These are phyloP conservation scores for Hypericum androsaemum DNA, from an alignment of 345 rosid species.

Conservation along the genomic window DNA sequence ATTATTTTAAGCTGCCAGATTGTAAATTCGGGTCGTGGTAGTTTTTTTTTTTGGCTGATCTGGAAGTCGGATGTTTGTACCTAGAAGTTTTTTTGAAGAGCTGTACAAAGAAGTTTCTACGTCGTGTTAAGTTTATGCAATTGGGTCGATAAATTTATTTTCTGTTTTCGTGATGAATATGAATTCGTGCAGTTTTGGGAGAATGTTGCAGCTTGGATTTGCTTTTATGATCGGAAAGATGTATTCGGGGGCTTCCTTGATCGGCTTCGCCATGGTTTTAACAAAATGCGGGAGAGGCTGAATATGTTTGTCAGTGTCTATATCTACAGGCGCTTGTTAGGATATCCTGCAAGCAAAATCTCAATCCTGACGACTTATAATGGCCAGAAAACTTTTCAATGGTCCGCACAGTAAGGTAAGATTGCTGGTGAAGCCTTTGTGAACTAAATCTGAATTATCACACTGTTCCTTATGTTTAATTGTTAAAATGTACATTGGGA, in stretches of 20 bases:
- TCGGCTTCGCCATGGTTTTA: conserved; percentile 98
- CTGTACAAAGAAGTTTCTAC: too few relatives aligned
- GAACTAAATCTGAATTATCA: neutral
- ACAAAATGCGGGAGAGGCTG: conserved; percentile 98
- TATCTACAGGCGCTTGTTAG: conserved; percentile 88
- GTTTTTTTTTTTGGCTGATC: too few relatives aligned
- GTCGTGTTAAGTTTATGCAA: too few relatives aligned
- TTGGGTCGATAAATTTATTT: neutral
- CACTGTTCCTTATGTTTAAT: neutral
- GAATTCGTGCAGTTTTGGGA: conserved; percentile 73
- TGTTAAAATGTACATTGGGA: too few relatives aligned
- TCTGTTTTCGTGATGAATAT: neutral
- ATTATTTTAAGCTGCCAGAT: too few relatives aligned
- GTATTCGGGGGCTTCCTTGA: conserved; percentile 64
- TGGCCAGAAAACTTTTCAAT: conserved; percentile 91
- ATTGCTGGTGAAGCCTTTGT: neutral
- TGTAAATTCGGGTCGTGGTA: too few relatives aligned
- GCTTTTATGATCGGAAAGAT: conserved; percentile 75
- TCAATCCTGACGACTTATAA: conserved; percentile 96
- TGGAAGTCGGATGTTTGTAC: too few relatives aligned
- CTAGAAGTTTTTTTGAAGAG: too few relatives aligned
- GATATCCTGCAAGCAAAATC: conserved; percentile 89
- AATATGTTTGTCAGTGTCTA: conserved; percentile 91
- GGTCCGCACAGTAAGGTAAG: conserved; percentile 96
- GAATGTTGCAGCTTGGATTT: conserved; percentile 94